Base-by-base conservation (phyloP, 2,329 filamentous ascomycete genomes). In the Leptographium galeiforme region DNA sequence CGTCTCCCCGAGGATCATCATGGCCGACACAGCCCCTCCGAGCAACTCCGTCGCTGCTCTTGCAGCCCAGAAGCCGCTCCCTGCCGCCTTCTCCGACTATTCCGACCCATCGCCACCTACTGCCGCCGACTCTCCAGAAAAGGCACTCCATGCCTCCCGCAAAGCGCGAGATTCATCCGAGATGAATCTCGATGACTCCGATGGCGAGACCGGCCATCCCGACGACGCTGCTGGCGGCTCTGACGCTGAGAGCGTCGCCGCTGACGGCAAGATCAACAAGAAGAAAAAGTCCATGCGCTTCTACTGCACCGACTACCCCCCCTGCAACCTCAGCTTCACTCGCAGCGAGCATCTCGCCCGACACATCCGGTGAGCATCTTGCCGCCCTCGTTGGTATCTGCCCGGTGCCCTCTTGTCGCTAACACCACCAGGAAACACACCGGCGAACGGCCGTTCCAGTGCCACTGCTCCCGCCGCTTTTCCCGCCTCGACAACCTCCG, bases 201-300 rank as follows among this genome's bases (percentile, higher is more conserved):
- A 88, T 54, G 82, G 77, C 51, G 85, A 86, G 59, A 68, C 61
- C 4, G 70, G 68, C 32, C 64, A 61, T 1, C 69, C 66, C 51
- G 76, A 78, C 10, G 77, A 77, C 41, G 67, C 38, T 13, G 77
- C 76, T 45, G 73, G 66, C 30, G 75, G 67, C 36, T 86, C 85
- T 13, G 86, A 88, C 56, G 78, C 78, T 49, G 84, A 79, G 40
- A 82, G 77, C 60, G 74, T 83, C 25, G 77, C 77, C 54, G 80
- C 76, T 12, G 82, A 85, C 63, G 72, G 81, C n/a, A 79, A 84
- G 57, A 85, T 87, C 10, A 83, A 78, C 51, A 95, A 94, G 71
- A 97, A 96, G 78, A 96, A 95, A 72, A 95, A 95, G 68, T 89
- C 89, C 0, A 89, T 96, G 67, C 82, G 89, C 47, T 98, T 98